Percentiles rank a stretch among this genome's conserved stretches.
Evolutionary conservation across 2,329 filamentous ascomycete species (phyloP).

Genomic region (Arthrobotrys megalospora): DNA sequence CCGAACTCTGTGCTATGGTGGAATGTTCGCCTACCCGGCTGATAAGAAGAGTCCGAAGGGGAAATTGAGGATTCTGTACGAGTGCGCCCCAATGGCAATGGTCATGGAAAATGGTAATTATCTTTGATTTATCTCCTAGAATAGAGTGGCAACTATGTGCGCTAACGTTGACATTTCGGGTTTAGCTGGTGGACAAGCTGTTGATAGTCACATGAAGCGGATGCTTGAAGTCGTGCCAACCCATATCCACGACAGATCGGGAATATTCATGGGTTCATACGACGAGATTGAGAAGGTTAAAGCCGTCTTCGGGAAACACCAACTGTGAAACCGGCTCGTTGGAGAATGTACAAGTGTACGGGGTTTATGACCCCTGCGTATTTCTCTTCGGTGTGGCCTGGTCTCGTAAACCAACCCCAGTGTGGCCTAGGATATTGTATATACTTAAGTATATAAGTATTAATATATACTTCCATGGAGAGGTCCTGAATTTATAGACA

Average conservation of each 20-base stretch:
- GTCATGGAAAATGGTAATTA: conserved; percentile 92
- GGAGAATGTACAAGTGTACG: background rate
- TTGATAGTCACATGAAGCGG: conserved; percentile 90
- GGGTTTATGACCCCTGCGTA: background rate
- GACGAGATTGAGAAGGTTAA: conserved; percentile 98
- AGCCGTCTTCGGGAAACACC: conserved; percentile 81
- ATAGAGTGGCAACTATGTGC: background rate
- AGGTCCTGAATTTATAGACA: background rate
- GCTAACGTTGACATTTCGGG: background rate
- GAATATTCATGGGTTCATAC: conserved; percentile 95
- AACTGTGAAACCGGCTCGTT: conserved; percentile 64
- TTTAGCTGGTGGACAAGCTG: conserved; percentile 87
- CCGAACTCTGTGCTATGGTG: conserved; percentile 92
- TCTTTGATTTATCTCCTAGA: background rate
- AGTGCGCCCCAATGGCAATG: conserved; percentile 99
- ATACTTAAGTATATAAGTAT: background rate
- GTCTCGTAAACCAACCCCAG: too few relatives aligned
- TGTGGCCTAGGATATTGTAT: background rate
- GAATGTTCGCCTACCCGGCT: conserved; percentile 96
- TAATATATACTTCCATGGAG: background rate
- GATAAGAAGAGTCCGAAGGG: conserved; percentile 99
- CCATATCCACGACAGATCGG: conserved; percentile 93
- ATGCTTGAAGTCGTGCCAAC: conserved; percentile 92
- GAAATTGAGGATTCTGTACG: conserved; percentile 96
- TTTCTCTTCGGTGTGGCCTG: background rate